Evolutionary conservation across 1,284 basidiomycete species (phyloP), one percentile per base, ranked within the genome.

Genomic region (Ustilago lituana): DNA sequence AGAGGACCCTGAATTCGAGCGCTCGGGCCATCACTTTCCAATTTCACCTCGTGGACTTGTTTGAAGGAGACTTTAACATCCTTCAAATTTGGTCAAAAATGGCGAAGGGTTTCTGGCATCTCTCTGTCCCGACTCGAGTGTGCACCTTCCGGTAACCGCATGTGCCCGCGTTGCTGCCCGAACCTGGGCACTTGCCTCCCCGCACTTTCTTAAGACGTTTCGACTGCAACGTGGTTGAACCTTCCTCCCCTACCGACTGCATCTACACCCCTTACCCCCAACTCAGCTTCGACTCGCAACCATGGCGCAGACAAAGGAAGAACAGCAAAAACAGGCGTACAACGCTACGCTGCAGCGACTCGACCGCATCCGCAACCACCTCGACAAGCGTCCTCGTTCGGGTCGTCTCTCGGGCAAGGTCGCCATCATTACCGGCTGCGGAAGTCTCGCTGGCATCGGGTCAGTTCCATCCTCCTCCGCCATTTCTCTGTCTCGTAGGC

Each of bases 371-470:
- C 88, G 89, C 77, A 85, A 86, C 0, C 92, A 94, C 65, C 85
- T 94, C 22, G 82, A 86, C 47, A 84, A 82, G 17, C 76, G 86
- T 27, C 86, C 88, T 27, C 86, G 89, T 32, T 84, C 85, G 36
- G 84, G 83, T 17, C 86, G 88, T 67, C 85, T 95, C 69, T 86
- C 86, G 74, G 88, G 86, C 68, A 95, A 94, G 83, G 91, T 94
- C n/a, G 92, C 90, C 77, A 87, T 96, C 68, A 87, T 96, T 67
- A 96, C 94, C 0, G 94, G 94, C 8, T 70, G 70, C 31, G 78
- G 74, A 3, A 73, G 74, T 50, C 54, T 75, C 12, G 41, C 62
- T 15, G 79, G 79, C 20, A 81, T 81, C 32, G 79, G 78, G 78
- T 75, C 29, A 55, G 64, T 27, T 29, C 9, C 1, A 37, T 15